Evolutionary conservation across 2,329 filamentous ascomycete genomes (phyloP).

Genomic region (Phialophora macrospora): DNA sequence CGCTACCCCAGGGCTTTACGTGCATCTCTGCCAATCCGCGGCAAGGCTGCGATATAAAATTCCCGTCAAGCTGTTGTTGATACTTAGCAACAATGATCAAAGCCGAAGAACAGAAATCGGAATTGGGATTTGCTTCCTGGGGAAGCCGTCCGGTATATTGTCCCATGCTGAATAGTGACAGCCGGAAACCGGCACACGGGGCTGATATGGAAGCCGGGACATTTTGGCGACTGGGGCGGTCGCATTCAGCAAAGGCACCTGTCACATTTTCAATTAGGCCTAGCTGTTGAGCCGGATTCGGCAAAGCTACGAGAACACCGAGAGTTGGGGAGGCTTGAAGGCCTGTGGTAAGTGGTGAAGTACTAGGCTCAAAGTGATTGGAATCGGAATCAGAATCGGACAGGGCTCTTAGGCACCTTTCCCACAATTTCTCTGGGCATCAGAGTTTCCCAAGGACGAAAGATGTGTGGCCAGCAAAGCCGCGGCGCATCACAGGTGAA

Average conservation of each 20-base stretch:
- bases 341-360: background rate
- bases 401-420: background rate
- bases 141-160: background rate
- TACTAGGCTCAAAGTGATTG: background rate
- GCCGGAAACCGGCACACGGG: conserved; percentile 24
- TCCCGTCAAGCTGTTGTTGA: background rate
- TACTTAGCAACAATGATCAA: background rate
- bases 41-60: conserved; percentile 6
- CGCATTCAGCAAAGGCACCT: background rate
- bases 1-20: conserved; percentile 4
- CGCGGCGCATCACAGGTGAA: conserved; percentile 12
- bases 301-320: background rate
- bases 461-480: background rate
- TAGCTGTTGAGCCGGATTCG: background rate
- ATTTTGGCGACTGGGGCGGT: background rate
- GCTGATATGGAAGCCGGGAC: background rate
- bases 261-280: background rate
- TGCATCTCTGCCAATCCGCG: conserved; percentile 6
- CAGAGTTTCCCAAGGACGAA: background rate
- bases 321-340: background rate
- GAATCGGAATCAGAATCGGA: background rate
- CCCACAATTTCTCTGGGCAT: conserved; percentile 2
- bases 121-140: background rate
- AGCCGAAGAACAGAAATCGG: background rate
- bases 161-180: background rate